Conservation (phyloP, 2,329 filamentous ascomycete species). For the Cordyceps pruinosa region DNA sequence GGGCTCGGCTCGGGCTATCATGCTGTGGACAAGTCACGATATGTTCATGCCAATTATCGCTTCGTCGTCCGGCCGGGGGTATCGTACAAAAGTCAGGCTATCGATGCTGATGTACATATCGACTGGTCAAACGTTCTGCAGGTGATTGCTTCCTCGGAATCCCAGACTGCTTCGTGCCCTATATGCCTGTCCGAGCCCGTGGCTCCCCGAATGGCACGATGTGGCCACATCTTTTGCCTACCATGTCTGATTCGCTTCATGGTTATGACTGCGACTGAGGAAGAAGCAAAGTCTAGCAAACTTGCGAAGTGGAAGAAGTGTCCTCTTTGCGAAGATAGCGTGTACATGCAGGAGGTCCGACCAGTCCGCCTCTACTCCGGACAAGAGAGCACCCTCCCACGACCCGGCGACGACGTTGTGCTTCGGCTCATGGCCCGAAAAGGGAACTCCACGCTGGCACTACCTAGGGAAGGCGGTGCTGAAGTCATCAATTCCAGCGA, state of each 20-base stretch:
- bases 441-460: constrained; percentile 73
- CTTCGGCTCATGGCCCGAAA: constrained; percentile 77
- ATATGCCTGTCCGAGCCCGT: constrained; percentile 92
- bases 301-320: constrained; percentile 86
- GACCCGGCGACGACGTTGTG: constrained; percentile 83
- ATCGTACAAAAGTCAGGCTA: constrained; percentile 72
- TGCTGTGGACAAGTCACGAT: constrained; percentile 83
- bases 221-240: constrained; percentile 94
- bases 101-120: constrained; percentile 80
- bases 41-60: constrained; percentile 90
- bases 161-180: constrained; percentile 81
- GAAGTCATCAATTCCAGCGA: constrained; percentile 63
- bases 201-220: constrained; percentile 92
- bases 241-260: constrained; percentile 93
- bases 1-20: constrained; percentile 85
- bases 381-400: constrained; percentile 73
- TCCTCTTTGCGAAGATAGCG: constrained; percentile 86
- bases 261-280: constrained; percentile 69
- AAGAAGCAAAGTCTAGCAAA: constrained; percentile 61
- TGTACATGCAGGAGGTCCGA: constrained; percentile 85
- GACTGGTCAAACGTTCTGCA: constrained; percentile 90
- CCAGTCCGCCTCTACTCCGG: constrained; percentile 88
- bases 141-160: constrained; percentile 82
- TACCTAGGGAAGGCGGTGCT: constrained; percentile 72
- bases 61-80: constrained; percentile 85